These are phyloP conservation scores for Leccinum pallidistipes DNA, from an alignment of 1,284 basidiomycete genomes.

Conservation along the genomic window DNA sequence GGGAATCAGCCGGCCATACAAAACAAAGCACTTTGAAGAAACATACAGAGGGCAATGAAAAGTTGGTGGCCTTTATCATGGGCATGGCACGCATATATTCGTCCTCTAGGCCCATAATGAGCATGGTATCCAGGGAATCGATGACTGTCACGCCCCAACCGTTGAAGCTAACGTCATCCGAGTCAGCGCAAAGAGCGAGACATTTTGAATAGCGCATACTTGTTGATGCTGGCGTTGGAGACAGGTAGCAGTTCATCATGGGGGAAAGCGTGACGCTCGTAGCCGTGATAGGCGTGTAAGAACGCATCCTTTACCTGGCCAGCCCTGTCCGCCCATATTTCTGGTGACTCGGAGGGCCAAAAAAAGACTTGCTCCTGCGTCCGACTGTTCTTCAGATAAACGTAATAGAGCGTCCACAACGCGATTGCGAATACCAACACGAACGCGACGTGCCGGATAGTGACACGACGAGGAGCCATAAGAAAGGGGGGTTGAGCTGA, in stretches of 20 bases:
- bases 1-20: background rate
- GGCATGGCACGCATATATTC: slow-evolving; percentile 76
- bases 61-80: slow-evolving; percentile 68
- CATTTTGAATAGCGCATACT: slow-evolving; percentile 40
- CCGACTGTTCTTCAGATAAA: slow-evolving; percentile 3
- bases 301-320: slow-evolving; percentile 59
- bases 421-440: slow-evolving; percentile 25
- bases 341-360: slow-evolving; percentile 28
- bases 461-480: slow-evolving; percentile 21
- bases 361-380: slow-evolving; percentile 17
- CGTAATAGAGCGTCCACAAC: slow-evolving; percentile 19
- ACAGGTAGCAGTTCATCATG: slow-evolving; percentile 63
- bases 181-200: background rate
- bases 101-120: slow-evolving; percentile 80
- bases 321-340: slow-evolving; percentile 55
- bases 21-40: background rate
- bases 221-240: slow-evolving; percentile 46
- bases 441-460: slow-evolving; percentile 31
- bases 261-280: slow-evolving; percentile 55
- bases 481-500: background rate
- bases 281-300: slow-evolving; percentile 62
- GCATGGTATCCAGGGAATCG: slow-evolving; percentile 86
- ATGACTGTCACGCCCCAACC: slow-evolving; percentile 87
- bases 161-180: slow-evolving; percentile 53
- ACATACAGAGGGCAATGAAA: slow-evolving; percentile 45